Conservation (phyloP, 352 stramenopile species). For the Phytopythium helicoides region DNA sequence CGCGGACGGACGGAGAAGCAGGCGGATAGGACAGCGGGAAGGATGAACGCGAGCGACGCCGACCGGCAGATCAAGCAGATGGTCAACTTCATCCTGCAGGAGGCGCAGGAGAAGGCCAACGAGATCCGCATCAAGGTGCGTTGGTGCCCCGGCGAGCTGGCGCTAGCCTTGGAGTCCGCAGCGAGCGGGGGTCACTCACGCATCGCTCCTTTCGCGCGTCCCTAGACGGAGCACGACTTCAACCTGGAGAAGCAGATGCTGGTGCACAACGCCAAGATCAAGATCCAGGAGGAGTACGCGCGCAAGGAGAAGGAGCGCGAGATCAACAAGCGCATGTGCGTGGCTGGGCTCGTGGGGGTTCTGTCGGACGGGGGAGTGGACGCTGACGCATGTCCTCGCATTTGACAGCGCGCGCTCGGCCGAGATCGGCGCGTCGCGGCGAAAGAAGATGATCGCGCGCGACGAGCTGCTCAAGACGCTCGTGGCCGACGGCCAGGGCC, state of each 20-base stretch:
- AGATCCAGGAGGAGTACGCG: conserved; percentile 97
- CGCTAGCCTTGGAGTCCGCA: too few species aligned
- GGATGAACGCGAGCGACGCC: conserved; percentile 82
- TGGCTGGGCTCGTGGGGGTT: too few species aligned
- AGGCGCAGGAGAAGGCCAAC: conserved; percentile 99
- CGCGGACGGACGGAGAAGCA: too few species aligned
- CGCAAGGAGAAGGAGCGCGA: conserved; percentile 98
- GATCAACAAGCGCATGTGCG: conserved; percentile 91
- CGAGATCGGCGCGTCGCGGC: conserved; percentile 93
- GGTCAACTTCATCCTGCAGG: conserved; percentile 99
- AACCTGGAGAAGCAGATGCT: conserved; percentile 99
- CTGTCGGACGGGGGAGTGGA: too few species aligned
- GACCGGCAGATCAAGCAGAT: conserved; percentile 94
- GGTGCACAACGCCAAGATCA: conserved; percentile 97
- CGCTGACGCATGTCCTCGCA: background rate
- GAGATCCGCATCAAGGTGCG: conserved; percentile 97
- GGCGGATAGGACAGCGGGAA: background rate
- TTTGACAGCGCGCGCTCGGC: conserved; percentile 76
- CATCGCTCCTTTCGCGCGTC: background rate
- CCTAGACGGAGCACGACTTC: conserved; percentile 97
- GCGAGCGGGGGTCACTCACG: too few species aligned
- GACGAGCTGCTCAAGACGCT: conserved; percentile 89
- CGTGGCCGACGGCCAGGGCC: conserved; percentile 59
- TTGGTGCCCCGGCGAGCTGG: background rate
- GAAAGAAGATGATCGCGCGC: conserved; percentile 96